Evolutionary conservation across 192 early-diverging fungal genomes (phyloP), one percentile per base, ranked within the genome.

Genomic region (Backusella tuberculispora): DNA sequence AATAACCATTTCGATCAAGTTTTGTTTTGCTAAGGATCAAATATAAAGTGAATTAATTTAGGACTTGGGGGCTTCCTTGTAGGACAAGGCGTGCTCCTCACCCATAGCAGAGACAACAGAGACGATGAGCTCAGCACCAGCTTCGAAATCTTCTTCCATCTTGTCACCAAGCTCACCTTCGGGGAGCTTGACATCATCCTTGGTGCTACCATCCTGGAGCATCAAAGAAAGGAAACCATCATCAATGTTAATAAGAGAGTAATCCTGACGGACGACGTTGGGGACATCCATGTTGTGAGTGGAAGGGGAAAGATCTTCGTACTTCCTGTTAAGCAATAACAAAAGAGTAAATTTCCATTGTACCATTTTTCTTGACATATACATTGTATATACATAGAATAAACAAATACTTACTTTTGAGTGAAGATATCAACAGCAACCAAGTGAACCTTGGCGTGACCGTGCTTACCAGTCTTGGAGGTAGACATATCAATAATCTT

Each of bases 401-500:
- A 24, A 12, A 60, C 10, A 29, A 26, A 60, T 60, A 78, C 76
- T 74, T 79, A 74, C 92, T 94, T 96, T 81, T 89, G 89, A 76
- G 93, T 99, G 88, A 99, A 99, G 88, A 99, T 97, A 84, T 99
- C 97, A 72, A 92, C 89, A 77, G 88, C 97, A 50, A 92, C 90
- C 83, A 97, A 82, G 88, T 98, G 88, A 77, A 99, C 98, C 95
- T 99, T 99, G 88, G 98, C 98, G 91, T 99, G 98, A 72, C 97
- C 98, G 95, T 99, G 98, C 96, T 99, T 99, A 82, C 98, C 98
- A 78, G 98, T 99, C 93, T 99, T 99, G 88, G 97, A 99, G 86
- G 98, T 99, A 69, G 96, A 96, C 95, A 99, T 99, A 82, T 98
- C 96, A 63, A 97, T 90, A 69, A 99, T 98, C 94, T 99, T 99